Base-by-base conservation (phyloP, 305 asterid genomes). In the Plantago coronopus region DNA sequence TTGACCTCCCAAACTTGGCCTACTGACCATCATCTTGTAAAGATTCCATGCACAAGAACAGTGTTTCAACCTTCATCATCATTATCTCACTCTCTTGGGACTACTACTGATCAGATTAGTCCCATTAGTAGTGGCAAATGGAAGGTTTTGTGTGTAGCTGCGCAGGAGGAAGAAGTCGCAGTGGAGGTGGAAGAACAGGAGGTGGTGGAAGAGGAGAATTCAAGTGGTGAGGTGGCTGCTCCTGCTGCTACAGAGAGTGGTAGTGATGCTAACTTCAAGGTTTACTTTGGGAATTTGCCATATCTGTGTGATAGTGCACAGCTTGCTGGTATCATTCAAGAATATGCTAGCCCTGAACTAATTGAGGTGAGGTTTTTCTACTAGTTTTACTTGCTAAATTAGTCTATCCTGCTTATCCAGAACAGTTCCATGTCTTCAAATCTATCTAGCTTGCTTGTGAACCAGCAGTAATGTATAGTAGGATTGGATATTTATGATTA, bases 291-390 rank as follows among this genome's bases (percentile, higher is more conserved):
- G 40, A 91, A 88, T 57, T 84, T 91, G 86, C 96, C 98, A 2
- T 88, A 91, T 59, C 71, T 56, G 56, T 86, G 94, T 67, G 96
- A 91, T 49, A 88, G 96, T 76, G 83, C 96, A 31, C 95, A 91
- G 64, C 95, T 91, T 67, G 98, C 96, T 63, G 98, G 96, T 17
- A 78, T 91, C 20, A 76, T 88, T 74, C 98, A 88, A 72, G 87
- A 84, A 4, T 80, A 78, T 66, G 96, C 82, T 31, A 86, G 84
- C 53, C 97, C 96, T 6, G 96, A 90, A 78, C 86, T 90, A 0
- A 80, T 90, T 72, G 97, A 90, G 95, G 97, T 90, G 66, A 45
- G 8, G 49, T 1, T 14, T 17, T 15, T n/a, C 20, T 7, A 16
- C 19, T 53, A 23, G 8, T 53, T 23, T 21, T 11, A 53, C 12